Percentiles rank a stretch among this genome's conserved stretches.
Conservation (phyloP, 495 filamentous ascomycete genomes). For the Penicillium angulare region DNA sequence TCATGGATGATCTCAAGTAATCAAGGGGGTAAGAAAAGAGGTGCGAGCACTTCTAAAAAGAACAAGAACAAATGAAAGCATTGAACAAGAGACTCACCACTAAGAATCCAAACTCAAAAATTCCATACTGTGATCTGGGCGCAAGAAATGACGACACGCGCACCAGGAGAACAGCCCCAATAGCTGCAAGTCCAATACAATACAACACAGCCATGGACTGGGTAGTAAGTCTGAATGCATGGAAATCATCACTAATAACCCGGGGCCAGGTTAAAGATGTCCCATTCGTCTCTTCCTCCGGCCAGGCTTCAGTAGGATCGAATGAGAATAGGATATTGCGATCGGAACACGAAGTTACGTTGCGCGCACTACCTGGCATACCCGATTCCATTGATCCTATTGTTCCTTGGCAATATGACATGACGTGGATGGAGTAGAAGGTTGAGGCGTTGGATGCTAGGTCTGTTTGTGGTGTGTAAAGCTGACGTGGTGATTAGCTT, state of each 20-base stretch:
- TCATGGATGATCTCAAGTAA: too few relatives aligned
- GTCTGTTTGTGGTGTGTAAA: constrained; percentile 42
- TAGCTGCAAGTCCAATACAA: constrained; percentile 57
- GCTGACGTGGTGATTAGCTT: constrained; percentile 26
- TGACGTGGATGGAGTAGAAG: constrained; percentile 72
- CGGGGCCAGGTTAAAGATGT: constrained; percentile 58
- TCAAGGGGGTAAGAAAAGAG: background rate
- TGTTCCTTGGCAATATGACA: constrained; percentile 69
- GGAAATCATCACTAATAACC: constrained; percentile 59
- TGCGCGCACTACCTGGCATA: constrained; percentile 39
- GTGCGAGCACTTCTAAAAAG: constrained; percentile 3
- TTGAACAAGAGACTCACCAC: constrained; percentile 25
- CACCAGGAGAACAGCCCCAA: constrained; percentile 54
- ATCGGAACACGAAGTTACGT: constrained; percentile 62
- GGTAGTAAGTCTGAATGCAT: constrained; percentile 44
- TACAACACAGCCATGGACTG: constrained; percentile 65
- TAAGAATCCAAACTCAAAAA: constrained; percentile 28
- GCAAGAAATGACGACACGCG: constrained; percentile 12
- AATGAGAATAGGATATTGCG: constrained; percentile 54
- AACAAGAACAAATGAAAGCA: too few relatives aligned
- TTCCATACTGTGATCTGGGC: constrained; percentile 14
- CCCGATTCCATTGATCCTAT: constrained; percentile 32
- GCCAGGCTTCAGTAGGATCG: constrained; percentile 56
- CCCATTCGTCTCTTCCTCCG: constrained; percentile 54
- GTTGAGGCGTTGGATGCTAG: constrained; percentile 59